Evolutionary conservation across 2,329 filamentous ascomycete genomes (phyloP), one percentile per base, ranked within the genome.

Genomic region (Microdochium nivale): DNA sequence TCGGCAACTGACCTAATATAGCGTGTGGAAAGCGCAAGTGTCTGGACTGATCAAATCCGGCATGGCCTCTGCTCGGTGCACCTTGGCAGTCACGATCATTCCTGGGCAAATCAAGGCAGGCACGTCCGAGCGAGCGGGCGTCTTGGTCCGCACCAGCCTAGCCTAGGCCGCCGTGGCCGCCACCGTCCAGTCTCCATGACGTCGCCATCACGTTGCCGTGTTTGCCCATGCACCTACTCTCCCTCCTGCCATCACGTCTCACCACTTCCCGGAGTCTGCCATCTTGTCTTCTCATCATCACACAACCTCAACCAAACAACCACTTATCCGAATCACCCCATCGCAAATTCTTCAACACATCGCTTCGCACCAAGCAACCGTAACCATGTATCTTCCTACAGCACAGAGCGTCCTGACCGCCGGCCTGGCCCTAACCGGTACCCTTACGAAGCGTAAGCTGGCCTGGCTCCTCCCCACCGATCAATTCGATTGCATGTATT

Each of bases 381-480:
- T 32, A 40, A 55, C 14, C 48, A 65, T 65, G 62, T 63, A 63
- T 25, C 56, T 65, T 49, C 62, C 63, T 21, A 54, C 54, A 19
- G 56, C 58, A 14, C 63, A 65, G 43, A 60, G 52, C 49, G 57
- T 65, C 27, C 51, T 65, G 7, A 60, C 62, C 2, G 59, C 62
- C 9, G 62, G 59, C 13, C 56, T 65, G 2, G 62, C 60, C 14
- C 43, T 63, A 14, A 59, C 59, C 32, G 59, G 59, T 3, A 55
- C 48, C 1, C 50, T 60, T 2, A 56, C 37, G 16, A 54, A 59
- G 43, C 55, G 62, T 65, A 56, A n/a, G n/a, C n/a, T n/a, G n/a
- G n/a, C n/a, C n/a, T 9, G 62, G 27, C 5, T 52, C 21, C 24
- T 48, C 25, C 19, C 23, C 16, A 4, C 35, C 16, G 46, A 8